A percentile compares a stretch with the other conserved stretches of the same genome.
These are phyloP conservation scores for Tricholoma saponaceum DNA, from an alignment of 768 basidiomycete species.

Conservation along the genomic window DNA sequence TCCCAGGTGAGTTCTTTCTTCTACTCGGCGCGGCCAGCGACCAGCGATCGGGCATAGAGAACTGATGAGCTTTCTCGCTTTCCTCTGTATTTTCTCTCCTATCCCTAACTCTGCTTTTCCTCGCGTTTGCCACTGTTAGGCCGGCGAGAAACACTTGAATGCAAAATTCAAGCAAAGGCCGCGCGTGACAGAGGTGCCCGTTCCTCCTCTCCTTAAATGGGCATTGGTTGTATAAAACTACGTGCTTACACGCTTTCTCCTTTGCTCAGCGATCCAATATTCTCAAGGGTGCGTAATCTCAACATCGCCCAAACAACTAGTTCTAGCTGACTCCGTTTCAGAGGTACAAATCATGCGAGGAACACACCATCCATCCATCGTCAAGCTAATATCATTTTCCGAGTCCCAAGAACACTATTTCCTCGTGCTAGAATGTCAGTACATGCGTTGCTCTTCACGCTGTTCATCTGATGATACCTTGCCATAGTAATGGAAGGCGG, in stretches of 20 bases:
- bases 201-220: conserved; percentile 16
- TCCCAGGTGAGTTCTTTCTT: conserved; percentile 64
- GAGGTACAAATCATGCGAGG: conserved; percentile 99
- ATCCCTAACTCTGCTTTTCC: conserved; percentile 21
- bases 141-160: conserved; percentile 91
- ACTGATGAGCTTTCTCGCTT: conserved; percentile 13
- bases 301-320: background rate
- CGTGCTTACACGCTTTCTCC: conserved; percentile 28
- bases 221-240: conserved; percentile 5
- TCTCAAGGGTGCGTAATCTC: conserved; percentile 66
- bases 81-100: conserved; percentile 22
- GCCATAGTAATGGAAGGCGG: conserved; percentile 90
- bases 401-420: conserved; percentile 95
- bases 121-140: conserved; percentile 46
- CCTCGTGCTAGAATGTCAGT: conserved; percentile 84
- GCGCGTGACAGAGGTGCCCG: conserved; percentile 90
- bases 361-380: conserved; percentile 85
- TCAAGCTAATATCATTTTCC: conserved; percentile 88
- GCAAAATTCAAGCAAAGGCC: conserved; percentile 95
- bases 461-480: conserved; percentile 11
- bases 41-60: conserved; percentile 12
- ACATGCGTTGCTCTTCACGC: background rate
- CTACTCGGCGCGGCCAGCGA: conserved; percentile 19
- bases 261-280: conserved; percentile 86
- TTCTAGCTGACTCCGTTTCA: conserved; percentile 24